A percentile compares a stretch with the other conserved stretches of the same genome.
These are phyloP conservation scores for Hypocrella siamensis DNA, from an alignment of 2,329 filamentous ascomycete genomes.

Conservation along the genomic window DNA sequence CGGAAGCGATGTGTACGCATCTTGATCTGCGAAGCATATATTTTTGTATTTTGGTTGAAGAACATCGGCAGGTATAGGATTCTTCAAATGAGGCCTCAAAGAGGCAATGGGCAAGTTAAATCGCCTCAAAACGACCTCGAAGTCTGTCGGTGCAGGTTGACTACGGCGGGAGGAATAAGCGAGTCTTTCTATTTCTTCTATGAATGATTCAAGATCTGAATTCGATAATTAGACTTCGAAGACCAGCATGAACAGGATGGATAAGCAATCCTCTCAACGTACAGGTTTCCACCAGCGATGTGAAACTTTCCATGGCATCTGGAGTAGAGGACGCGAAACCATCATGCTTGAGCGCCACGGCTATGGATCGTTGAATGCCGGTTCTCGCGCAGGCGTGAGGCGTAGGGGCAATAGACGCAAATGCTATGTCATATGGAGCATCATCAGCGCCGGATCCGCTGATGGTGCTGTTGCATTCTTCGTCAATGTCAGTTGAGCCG, in stretches of 20 bases:
- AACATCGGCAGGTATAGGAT: constrained; percentile 27
- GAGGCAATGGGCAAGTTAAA: constrained; percentile 35
- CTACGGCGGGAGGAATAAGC: constrained; percentile 34
- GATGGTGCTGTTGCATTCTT: no score
- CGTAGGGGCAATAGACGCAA: constrained; percentile 11
- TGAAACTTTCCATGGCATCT: constrained; percentile 44
- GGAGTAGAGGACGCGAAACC: constrained; percentile 39
- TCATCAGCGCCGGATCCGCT: neutral
- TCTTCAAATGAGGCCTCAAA: constrained; percentile 39
- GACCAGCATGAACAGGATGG: neutral
- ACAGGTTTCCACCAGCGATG: constrained; percentile 41
- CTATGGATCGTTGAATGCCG: constrained; percentile 38
- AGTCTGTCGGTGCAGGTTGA: constrained; percentile 39
- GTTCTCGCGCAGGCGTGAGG: constrained; percentile 16
- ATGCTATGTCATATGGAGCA: constrained; percentile 3
- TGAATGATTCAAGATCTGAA: constrained; percentile 32
- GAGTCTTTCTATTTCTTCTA: constrained; percentile 29
- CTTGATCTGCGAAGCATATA: constrained; percentile 20
- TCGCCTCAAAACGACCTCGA: constrained; percentile 33
- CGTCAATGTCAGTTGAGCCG: no score
- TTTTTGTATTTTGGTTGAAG: constrained; percentile 22
- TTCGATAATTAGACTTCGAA: constrained; percentile 7
- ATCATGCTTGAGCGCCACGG: constrained; percentile 37
- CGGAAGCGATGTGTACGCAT: constrained; percentile 25
- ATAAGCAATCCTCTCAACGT: constrained; percentile 10